Evolutionary conservation across 371 early-diverging fungal genomes (phyloP).

Genomic region (Mucor circinelloides): DNA sequence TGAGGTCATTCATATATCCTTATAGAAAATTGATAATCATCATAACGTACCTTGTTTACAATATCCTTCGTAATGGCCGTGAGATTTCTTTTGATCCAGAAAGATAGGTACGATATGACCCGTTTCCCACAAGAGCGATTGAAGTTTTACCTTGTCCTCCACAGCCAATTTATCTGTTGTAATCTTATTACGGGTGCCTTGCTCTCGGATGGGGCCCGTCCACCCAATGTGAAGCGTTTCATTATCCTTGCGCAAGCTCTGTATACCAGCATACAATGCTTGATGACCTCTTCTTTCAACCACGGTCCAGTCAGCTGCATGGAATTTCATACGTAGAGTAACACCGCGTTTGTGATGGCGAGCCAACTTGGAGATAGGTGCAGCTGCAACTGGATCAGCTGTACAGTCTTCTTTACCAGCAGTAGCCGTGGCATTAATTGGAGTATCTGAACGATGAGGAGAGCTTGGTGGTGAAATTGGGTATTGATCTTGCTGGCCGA

Average conservation of each 20-base stretch:
- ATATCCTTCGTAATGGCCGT: constrained; percentile 89
- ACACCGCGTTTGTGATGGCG: constrained; percentile 43
- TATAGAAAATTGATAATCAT: not conserved
- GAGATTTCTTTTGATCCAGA: constrained; percentile 64
- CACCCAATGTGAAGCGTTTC: constrained; percentile 74
- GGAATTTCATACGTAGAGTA: constrained; percentile 40
- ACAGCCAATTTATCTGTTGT: constrained; percentile 34
- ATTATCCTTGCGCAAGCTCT: constrained; percentile 51
- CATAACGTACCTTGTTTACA: constrained; percentile 77
- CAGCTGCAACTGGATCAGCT: constrained; percentile 19
- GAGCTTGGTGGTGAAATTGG: not conserved
- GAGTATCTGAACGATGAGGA: not conserved
- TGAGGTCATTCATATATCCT: not conserved
- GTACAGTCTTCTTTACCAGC: not conserved
- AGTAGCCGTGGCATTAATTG: not conserved
- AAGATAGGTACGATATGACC: constrained; percentile 77
- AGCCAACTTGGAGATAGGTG: constrained; percentile 40
- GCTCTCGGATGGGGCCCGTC: constrained; percentile 61
- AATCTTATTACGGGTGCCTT: constrained; percentile 34
- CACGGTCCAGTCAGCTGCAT: constrained; percentile 38
- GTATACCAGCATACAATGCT: constrained; percentile 77
- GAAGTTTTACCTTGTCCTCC: constrained; percentile 44
- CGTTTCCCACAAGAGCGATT: constrained; percentile 48
- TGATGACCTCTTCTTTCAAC: constrained; percentile 69
- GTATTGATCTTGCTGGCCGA: not conserved